A percentile compares a stretch with the other conserved stretches of the same genome.
Evolutionary conservation across 2,329 filamentous ascomycete species (phyloP).

Genomic region (Dryadomyces sulphureus): DNA sequence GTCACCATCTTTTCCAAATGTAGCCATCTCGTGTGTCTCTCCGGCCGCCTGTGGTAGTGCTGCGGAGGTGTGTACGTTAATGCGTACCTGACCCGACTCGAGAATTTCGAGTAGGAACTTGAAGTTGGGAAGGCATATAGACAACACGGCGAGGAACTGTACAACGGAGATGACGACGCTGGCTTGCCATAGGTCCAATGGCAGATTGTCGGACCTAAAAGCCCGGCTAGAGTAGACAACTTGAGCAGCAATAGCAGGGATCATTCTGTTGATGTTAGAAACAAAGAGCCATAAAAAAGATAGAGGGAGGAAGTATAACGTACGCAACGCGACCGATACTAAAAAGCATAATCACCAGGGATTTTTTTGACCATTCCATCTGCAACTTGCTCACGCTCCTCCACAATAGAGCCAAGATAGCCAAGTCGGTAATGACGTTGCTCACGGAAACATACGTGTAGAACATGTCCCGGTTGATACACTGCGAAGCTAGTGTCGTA

Average conservation of each 20-base stretch:
- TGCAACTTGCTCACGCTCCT: slow-evolving; percentile 2
- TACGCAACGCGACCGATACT: slow-evolving; percentile 2
- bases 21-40: slow-evolving; percentile 1
- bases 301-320: not conserved
- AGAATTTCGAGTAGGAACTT: slow-evolving; percentile 3
- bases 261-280: not conserved
- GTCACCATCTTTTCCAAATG: not conserved
- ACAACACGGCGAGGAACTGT: slow-evolving; percentile 1
- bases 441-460: slow-evolving; percentile 3
- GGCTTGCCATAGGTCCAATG: slow-evolving; percentile 1
- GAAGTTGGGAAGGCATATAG: slow-evolving; percentile 5
- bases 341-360: not conserved
- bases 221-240: not conserved
- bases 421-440: not conserved
- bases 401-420: not conserved
- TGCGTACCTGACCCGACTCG: slow-evolving; percentile 2
- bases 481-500: not conserved
- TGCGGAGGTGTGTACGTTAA: not conserved
- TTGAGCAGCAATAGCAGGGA: not conserved
- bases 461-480: not conserved
- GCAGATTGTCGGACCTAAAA: not conserved
- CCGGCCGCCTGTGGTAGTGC: not conserved
- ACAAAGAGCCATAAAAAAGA: not conserved
- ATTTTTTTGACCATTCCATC: not conserved
- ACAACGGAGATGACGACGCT: not conserved